Conservation (phyloP, 2,329 filamentous ascomycete species). For the Rutstroemia sp. region DNA sequence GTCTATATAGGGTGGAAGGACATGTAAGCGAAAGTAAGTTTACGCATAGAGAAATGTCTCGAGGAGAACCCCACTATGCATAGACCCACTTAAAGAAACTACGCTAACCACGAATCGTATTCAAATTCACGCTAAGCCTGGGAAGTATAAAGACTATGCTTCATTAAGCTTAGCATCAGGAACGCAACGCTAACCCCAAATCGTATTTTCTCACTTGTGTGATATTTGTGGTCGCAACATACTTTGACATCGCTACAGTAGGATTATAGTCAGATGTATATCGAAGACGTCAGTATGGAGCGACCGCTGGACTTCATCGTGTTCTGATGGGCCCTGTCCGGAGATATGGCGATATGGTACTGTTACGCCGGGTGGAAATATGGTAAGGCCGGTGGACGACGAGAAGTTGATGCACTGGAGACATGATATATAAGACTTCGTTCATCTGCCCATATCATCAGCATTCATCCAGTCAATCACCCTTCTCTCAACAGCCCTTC, state of each 20-base stretch:
- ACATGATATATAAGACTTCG: too few species aligned
- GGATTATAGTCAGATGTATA: too few species aligned
- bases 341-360: neutral
- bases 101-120: constrained; percentile 5
- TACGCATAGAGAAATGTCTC: neutral
- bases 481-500: too few species aligned
- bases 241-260: too few species aligned
- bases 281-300: neutral
- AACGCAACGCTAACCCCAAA: neutral
- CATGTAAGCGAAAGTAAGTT: neutral
- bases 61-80: neutral
- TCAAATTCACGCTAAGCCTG: neutral
- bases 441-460: neutral
- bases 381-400: too few species aligned
- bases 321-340: neutral
- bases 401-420: too few species aligned
- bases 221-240: too few species aligned
- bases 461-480: neutral
- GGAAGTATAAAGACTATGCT: neutral
- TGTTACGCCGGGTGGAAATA: too few species aligned
- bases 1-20: neutral
- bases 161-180: neutral
- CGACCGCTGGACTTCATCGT: neutral
- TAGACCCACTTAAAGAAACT: neutral
- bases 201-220: neutral